Evolutionary conservation across 2,329 filamentous ascomycete genomes (phyloP), one percentile per base, ranked within the genome.

Genomic region (Trichophyton rubrum): DNA sequence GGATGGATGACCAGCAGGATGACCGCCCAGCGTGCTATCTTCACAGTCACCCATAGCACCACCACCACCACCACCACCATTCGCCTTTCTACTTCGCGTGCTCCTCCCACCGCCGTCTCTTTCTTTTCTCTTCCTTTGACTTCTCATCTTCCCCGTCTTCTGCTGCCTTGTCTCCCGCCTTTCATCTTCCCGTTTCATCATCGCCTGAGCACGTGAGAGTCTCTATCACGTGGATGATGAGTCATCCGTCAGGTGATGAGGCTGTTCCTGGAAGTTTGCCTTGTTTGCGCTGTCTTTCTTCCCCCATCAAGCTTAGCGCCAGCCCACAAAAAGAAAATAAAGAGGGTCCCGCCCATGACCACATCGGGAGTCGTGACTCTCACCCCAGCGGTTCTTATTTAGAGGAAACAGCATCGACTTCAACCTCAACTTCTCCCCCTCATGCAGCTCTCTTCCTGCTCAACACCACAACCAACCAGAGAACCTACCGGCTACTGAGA

Each of bases 211-310:
- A 49, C 45, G 45, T 49, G 45, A 49, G 45, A 15, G 1, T 0
- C 2, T 13, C 9, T 9, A 47, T 49, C 49, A 55, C 24, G 49
- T 35, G 30, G 0, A 1, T n/a, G 15, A 8, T 55, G 15, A 55
- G 49, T 55, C 49, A 55, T 17, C 7, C 15, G 17, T 55, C 49
- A 55, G 7, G 49, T 55, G 49, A 55, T 27, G 5, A 49, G 20
- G 45, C 45, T 20, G 49, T 55, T n/a, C 49, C 49, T 55, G 49
- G n/a, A 27, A 33, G 68, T 58, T 58, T 58, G 56, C 4, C 56
- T 3, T 58, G 56, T 58, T 58, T 58, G 56, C 56, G 43, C 30
- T 51, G 6, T 20, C 20, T 27, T 15, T 24, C 11, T 24, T 27
- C 8, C 45, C 45, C 20, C 11, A 13, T 51, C 8, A 15, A 22